Conservation (phyloP, 371 early-diverging fungal genomes). For the Haplosporangium sp. region DNA sequence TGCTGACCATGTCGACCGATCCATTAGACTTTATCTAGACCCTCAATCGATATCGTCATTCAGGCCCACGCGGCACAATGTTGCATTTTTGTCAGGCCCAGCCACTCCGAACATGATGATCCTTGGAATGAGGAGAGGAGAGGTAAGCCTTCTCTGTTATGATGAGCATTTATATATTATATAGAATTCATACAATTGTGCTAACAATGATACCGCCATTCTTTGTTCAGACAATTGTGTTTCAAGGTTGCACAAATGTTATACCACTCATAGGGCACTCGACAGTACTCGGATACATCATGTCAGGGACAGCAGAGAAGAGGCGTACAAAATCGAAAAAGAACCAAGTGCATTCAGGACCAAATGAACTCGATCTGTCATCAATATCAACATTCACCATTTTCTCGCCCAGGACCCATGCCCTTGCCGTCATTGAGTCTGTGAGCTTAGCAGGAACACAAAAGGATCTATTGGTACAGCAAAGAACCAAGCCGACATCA, state of each 20-base stretch:
- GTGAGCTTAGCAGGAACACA: slow-evolving; percentile 18
- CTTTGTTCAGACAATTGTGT: slow-evolving; percentile 57
- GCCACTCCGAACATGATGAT: slow-evolving; percentile 14
- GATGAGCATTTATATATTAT: background rate
- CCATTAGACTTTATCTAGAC: slow-evolving; percentile 27
- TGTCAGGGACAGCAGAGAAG: slow-evolving; percentile 42
- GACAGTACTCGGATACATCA: slow-evolving; percentile 56
- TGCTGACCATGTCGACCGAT: too few relatives aligned
- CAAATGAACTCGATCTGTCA: slow-evolving; percentile 15
- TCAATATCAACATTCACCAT: slow-evolving; percentile 58
- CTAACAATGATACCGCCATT: too few relatives aligned
- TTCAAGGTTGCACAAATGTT: slow-evolving; percentile 63
- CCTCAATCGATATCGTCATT: slow-evolving; percentile 44
- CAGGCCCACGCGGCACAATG: slow-evolving; percentile 32
- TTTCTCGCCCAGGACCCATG: slow-evolving; percentile 70
- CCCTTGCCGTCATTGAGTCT: slow-evolving; percentile 64
- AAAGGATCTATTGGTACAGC: slow-evolving; percentile 19
- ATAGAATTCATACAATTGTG: background rate
- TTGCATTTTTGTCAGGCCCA: slow-evolving; percentile 10
- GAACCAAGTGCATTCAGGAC: slow-evolving; percentile 4
- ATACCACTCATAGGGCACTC: slow-evolving; percentile 61
- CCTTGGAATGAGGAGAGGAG: slow-evolving; percentile 39
- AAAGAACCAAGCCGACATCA: slow-evolving; percentile 26
- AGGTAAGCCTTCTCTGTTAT: slow-evolving; percentile 12
- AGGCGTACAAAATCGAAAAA: slow-evolving; percentile 8